Base-by-base conservation (phyloP, 2,329 filamentous ascomycete genomes). In the Phialemoniopsis sp. region DNA sequence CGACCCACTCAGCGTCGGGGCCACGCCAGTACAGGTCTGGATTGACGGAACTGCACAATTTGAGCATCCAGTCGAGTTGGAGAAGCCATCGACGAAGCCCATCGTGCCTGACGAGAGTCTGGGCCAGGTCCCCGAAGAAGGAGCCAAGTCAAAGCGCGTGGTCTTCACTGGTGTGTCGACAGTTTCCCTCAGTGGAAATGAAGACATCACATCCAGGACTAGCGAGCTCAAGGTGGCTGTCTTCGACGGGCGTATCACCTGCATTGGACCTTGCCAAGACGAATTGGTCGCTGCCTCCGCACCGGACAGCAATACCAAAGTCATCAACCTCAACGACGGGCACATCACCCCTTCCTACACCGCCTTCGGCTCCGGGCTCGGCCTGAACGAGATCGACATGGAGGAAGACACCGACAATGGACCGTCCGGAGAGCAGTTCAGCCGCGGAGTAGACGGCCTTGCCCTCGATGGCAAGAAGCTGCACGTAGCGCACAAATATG, bases 1-100 rank as follows among this genome's bases (percentile, higher is more conserved):
- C 32, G 77, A 82, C 43, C 78, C 79, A 21, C 59, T 82, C 3
- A 76, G 73, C 32, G 69, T 80, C 0, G 78, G 78, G 1, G 78
- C 78, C 1, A 60, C 75, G 1, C 78, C 78, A 0, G 65, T 76
- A 0, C 78, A 82, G 55, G 75, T 82, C 2, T 82, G 76, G 73
- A 82, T 82, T 41, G 78, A 82, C 40, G 79, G 78, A 4, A 71
- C 63, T 8, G 63, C 72, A 3, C 80, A 85, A 50, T 78, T 73
- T 42, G 63, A 78, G 28, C 57, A 69, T 9, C 74, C 76, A 0
- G 54, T 81, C 10, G 68, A 76, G 57, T 62, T 82, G 8, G 50
- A 60, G 3, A 82, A 83, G 58, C 64, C 73, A 0, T 33, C 55
- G 4, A 51, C 53, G 1, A 47, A 57, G 3, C 63, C 68, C 0